phyloP scores from a whole-genome alignment of 345 rosid genomes.

The Eucalyptus pauciflora region DNA sequence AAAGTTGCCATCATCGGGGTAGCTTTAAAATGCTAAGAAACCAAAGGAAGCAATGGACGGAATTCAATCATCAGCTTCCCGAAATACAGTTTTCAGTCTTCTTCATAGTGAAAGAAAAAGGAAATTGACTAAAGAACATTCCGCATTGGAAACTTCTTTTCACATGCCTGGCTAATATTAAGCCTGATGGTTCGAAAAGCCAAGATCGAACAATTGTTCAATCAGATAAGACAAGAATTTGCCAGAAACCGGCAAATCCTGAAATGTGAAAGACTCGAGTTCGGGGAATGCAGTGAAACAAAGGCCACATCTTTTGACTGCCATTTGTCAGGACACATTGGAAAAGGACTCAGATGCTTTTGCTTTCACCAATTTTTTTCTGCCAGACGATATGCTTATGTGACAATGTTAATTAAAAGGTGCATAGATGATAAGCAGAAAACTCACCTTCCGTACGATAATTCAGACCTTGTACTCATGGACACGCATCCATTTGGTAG shows the following conservation, averaged over 20 bases:
- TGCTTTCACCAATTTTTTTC: not conserved
- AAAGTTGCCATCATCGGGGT: not conserved
- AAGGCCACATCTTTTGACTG: not conserved
- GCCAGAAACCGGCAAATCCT: not conserved
- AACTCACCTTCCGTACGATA: slow-evolving; percentile 13
- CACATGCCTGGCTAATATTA: not conserved
- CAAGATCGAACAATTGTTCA: not conserved
- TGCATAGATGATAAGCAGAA: not conserved
- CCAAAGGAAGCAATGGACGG: not conserved
- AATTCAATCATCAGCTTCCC: not conserved
- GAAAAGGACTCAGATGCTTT: not conserved
- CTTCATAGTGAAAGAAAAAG: not conserved
- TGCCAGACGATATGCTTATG: not conserved
- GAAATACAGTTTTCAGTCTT: not conserved
- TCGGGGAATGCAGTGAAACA: not conserved
- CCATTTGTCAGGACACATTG: not conserved
- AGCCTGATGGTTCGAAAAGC: not conserved
- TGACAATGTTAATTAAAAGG: not conserved
- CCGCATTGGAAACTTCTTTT: not conserved
- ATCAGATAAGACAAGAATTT: not conserved
- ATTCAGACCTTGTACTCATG: slow-evolving; percentile 53
- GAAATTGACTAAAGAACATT: not conserved
- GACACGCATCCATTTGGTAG: slow-evolving; percentile 90
- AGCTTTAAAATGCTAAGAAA: not conserved
- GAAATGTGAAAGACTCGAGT: not conserved